Conservation (phyloP, 768 basidiomycete genomes). For the Favolaschia claudopus region DNA sequence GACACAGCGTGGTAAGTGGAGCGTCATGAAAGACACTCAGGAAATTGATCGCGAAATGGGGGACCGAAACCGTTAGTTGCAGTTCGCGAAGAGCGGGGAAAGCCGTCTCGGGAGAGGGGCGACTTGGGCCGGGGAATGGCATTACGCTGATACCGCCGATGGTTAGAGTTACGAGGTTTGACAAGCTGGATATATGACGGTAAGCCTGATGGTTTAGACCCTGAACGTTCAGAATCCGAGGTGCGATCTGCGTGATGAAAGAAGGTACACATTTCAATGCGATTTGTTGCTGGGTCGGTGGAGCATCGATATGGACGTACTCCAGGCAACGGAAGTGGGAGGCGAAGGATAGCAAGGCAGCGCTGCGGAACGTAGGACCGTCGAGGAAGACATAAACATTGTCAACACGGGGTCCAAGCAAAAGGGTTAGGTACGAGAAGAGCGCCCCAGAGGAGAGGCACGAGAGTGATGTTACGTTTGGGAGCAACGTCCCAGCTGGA, state of each 20-base stretch:
- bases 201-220: background rate
- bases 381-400: background rate
- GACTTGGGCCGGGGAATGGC: background rate
- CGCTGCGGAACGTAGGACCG: background rate
- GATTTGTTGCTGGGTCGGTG: background rate
- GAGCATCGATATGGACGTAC: background rate
- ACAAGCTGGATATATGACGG: background rate
- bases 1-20: background rate
- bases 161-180: background rate
- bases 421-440: background rate
- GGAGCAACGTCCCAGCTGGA: background rate
- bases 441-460: background rate
- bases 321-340: background rate
- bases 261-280: background rate
- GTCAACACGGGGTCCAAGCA: background rate
- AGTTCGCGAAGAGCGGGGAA: background rate
- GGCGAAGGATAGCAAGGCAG: background rate
- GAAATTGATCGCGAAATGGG: background rate
- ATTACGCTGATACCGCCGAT: background rate
- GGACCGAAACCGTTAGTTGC: background rate
- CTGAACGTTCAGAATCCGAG: background rate
- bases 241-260: background rate
- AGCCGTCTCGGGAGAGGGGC: background rate
- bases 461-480: background rate
- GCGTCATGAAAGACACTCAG: background rate